A percentile compares a stretch with the other conserved stretches of the same genome.
Conservation (phyloP, 75 land plant species). For the Pinus taeda region DNA sequence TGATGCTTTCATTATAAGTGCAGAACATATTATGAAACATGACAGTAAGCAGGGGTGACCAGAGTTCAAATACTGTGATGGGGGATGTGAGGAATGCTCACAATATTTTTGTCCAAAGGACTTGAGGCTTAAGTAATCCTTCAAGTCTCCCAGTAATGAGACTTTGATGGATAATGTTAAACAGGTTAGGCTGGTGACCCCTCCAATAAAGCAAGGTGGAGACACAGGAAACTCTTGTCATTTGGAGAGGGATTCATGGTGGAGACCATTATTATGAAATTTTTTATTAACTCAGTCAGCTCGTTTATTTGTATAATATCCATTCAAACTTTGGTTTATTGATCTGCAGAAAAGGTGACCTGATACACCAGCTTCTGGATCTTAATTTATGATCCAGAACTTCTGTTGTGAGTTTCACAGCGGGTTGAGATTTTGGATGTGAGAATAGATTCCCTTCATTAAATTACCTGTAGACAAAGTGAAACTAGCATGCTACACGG, state of each 20-base stretch:
- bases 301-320: background rate
- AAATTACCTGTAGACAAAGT: too few relatives aligned
- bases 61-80: background rate
- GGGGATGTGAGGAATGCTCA: background rate
- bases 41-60: background rate
- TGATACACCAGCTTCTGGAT: too few relatives aligned
- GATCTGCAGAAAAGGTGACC: background rate
- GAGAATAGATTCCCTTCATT: too few relatives aligned
- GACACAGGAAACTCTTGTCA: too few relatives aligned
- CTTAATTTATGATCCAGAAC: too few relatives aligned
- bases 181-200: too few relatives aligned
- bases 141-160: background rate
- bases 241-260: too few relatives aligned
- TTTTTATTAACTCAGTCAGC: background rate
- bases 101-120: background rate
- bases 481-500: too few relatives aligned
- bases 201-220: too few relatives aligned
- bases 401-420: too few relatives aligned
- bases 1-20: background rate
- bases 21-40: background rate
- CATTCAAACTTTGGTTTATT: background rate
- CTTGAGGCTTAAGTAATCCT: background rate
- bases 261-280: background rate
- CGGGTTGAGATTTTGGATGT: too few relatives aligned
- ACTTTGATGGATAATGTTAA: background rate